A percentile compares a stretch with the other conserved stretches of the same genome.
These are phyloP conservation scores for Pichia sp. DNA, from an alignment of 1,139 yeast species.

Conservation along the genomic window DNA sequence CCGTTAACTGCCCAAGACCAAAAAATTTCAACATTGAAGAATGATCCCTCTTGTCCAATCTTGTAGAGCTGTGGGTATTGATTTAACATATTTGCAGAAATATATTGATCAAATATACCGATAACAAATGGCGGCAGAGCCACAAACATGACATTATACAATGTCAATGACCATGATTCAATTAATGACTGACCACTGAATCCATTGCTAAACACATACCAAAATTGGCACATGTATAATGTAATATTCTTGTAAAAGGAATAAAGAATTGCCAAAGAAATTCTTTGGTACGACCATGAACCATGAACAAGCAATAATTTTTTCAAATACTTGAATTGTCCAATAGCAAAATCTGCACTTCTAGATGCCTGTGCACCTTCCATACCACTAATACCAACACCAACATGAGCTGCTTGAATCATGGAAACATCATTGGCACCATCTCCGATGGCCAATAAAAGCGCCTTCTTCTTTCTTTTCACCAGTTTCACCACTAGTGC, in stretches of 20 bases:
- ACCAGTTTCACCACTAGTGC: constrained; percentile 94
- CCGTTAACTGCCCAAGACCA: constrained; percentile 99
- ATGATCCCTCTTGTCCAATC: constrained; percentile 80
- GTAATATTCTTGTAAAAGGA: constrained; percentile 95
- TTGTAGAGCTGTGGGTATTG: constrained; percentile 90
- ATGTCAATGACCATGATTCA: constrained; percentile 97
- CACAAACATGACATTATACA: constrained; percentile 92
- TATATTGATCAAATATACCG: constrained; percentile 96
- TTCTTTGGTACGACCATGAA: constrained; percentile 94
- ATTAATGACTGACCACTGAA: constrained; percentile 93
- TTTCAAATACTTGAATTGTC: constrained; percentile 82
- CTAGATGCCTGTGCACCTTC: constrained; percentile 99
- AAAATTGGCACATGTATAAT: constrained; percentile 93
- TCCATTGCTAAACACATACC: constrained; percentile 91
- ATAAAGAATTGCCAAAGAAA: constrained; percentile 84
- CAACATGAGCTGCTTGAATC: constrained; percentile 99
- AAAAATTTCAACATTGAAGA: constrained; percentile 84
- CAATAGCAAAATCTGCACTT: constrained; percentile 95
- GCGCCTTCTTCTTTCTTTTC: constrained; percentile 66
- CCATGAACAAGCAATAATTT: constrained; percentile 90
- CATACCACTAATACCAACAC: constrained; percentile 97
- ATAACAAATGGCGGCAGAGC: constrained; percentile 93
- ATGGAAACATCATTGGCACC: constrained; percentile 98
- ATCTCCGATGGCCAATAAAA: constrained; percentile 91
- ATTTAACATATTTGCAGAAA: constrained; percentile 80